Base-by-base conservation (phyloP, 768 basidiomycete genomes). In the Cubamyces lactineus region DNA sequence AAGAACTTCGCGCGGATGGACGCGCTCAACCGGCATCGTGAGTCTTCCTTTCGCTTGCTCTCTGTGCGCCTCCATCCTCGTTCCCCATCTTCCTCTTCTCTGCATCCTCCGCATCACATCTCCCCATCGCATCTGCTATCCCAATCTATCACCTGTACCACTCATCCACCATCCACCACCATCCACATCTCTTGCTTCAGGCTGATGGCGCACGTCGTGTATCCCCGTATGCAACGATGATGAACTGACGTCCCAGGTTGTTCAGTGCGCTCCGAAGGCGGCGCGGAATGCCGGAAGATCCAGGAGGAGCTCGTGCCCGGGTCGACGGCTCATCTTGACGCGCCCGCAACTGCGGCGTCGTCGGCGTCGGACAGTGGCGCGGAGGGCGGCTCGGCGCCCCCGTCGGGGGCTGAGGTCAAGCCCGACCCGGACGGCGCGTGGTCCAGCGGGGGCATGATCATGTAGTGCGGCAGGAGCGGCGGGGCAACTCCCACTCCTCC, bases 1-100 rank as follows among this genome's bases (percentile, higher is more conserved):
- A 92, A 95, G 79, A 92, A 88, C 67, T 98, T 98, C 79, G 95
- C 95, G 34, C 76, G 96, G 62, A 89, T 97, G 84, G 96, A 98
- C 74, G 96, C 96, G 43, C 81, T 98, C 54, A 96, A 96, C 71
- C 78, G 96, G 64, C 96, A 98, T 78, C 75, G 92, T 94, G 75
- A 80, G 92, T 87, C 42, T 64, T 51, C 49, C 40, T 55, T 43
- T 59, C 23, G 24, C 54, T n/a, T 53, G 17, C 42, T 57, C 49
- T 46, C 28, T 26, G 21, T 13, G 13, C n/a, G n/a, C 40, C 24
- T 45, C 46, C 21, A 19, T 21, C 28, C 21, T 16, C 38, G 24
- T 54, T 39, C 26, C 40, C 30, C 17, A 16, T n/a, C 40, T n/a
- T 38, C 13, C 39, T 34, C n/a, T n/a, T n/a, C n/a, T 26, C 21